Evolutionary conservation across 2,329 filamentous ascomycete species (phyloP).

Genomic region (Calycina herbarum): DNA sequence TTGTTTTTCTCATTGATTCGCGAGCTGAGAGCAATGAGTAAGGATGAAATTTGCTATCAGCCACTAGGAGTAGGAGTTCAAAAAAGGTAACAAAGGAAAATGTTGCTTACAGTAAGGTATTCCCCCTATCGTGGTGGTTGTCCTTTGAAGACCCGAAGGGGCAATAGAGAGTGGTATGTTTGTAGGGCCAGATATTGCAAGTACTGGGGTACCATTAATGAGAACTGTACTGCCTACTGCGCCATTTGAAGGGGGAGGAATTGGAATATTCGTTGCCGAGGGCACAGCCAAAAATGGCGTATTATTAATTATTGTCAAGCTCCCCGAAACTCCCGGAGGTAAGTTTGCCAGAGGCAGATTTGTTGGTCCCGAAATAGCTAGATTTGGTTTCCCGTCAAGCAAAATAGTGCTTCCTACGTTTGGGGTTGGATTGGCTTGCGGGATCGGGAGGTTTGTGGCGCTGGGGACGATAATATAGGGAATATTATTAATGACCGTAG

Average conservation of each 20-base stretch:
- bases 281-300: constrained; percentile 15
- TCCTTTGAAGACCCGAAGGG: too few species aligned
- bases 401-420: constrained; percentile 4
- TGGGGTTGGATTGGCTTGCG: background rate
- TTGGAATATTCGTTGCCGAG: constrained; percentile 9
- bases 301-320: constrained; percentile 18
- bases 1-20: too few species aligned
- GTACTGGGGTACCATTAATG: too few species aligned
- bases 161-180: too few species aligned
- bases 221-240: background rate
- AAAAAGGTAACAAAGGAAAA: too few species aligned
- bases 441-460: constrained; percentile 8
- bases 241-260: background rate
- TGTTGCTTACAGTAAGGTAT: too few species aligned
- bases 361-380: constrained; percentile 14
- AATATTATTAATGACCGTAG: constrained; percentile 11
- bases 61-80: background rate
- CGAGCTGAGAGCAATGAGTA: too few species aligned
- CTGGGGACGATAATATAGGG: constrained; percentile 9
- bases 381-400: constrained; percentile 17
- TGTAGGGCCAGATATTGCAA: too few species aligned
- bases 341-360: constrained; percentile 14
- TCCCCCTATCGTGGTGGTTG: too few species aligned
- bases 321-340: constrained; percentile 15
- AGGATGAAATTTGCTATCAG: background rate